These are phyloP conservation scores for Colletotrichum liaoningense DNA, from an alignment of 2,329 filamentous ascomycete species.

Conservation along the genomic window DNA sequence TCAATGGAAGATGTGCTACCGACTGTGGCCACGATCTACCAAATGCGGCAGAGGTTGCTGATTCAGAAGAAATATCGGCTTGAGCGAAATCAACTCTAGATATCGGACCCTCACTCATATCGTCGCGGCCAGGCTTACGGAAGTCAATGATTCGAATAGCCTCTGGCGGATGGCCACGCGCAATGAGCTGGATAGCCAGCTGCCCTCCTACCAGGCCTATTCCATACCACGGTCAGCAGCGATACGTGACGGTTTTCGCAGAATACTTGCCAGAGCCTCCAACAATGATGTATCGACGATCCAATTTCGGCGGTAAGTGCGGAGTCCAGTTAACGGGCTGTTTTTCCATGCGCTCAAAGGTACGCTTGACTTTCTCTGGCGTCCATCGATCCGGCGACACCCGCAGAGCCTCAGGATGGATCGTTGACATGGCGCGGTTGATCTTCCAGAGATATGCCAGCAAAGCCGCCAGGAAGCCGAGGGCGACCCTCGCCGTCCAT, in stretches of 20 bases:
- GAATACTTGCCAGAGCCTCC: slow-evolving; percentile 56
- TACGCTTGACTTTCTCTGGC: slow-evolving; percentile 46
- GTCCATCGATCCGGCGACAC: slow-evolving; percentile 50
- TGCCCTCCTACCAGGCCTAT: slow-evolving; percentile 66
- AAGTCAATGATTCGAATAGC: slow-evolving; percentile 67
- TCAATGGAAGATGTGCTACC: slow-evolving; percentile 58
- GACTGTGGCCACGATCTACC: slow-evolving; percentile 56
- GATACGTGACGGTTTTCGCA: background rate
- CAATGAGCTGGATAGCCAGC: slow-evolving; percentile 64
- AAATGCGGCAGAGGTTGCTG: slow-evolving; percentile 58
- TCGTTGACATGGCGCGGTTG: slow-evolving; percentile 49
- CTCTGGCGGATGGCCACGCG: slow-evolving; percentile 60
- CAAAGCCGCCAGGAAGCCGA: slow-evolving; percentile 26
- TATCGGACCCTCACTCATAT: slow-evolving; percentile 52
- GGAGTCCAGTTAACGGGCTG: slow-evolving; percentile 51
- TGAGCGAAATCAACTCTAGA: slow-evolving; percentile 54
- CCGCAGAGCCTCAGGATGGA: slow-evolving; percentile 49
- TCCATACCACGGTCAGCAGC: background rate
- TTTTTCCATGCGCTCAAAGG: slow-evolving; percentile 48
- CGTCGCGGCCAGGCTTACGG: slow-evolving; percentile 52
- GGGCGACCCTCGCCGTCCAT: slow-evolving; percentile 12
- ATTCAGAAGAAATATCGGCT: slow-evolving; percentile 61
- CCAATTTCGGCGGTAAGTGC: slow-evolving; percentile 51
- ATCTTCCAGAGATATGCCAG: slow-evolving; percentile 50
- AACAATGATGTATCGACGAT: slow-evolving; percentile 57